Conservation (phyloP, 2,329 filamentous ascomycete genomes). For the Leptographium wingfieldii region DNA sequence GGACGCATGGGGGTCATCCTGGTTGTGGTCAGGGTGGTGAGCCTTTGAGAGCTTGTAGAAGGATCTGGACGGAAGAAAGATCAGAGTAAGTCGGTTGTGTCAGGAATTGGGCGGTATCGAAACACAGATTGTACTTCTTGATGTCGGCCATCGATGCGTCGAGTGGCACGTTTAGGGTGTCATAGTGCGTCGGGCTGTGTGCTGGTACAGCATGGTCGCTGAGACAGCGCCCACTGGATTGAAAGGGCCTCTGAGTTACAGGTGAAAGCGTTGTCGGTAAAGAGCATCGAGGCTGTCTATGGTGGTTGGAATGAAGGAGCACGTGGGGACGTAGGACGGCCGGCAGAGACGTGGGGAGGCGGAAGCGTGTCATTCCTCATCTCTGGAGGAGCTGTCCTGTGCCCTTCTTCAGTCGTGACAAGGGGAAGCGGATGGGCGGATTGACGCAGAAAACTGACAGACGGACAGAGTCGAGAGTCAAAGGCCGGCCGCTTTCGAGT, state of each 20-base stretch:
- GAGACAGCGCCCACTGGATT: conserved; percentile 17
- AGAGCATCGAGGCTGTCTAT: not conserved
- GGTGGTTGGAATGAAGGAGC: conserved; percentile 4
- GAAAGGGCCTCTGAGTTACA: conserved; percentile 12
- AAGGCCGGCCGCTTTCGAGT: not conserved
- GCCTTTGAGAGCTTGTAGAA: conserved; percentile 88
- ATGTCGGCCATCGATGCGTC: conserved; percentile 64
- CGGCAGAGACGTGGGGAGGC: conserved; percentile 17
- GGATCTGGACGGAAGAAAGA: conserved; percentile 28
- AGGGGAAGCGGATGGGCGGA: not conserved
- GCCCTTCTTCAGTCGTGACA: not conserved
- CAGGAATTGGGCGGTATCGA: not conserved
- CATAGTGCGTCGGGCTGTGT: conserved; percentile 57
- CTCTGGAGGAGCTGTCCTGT: conserved; percentile 12
- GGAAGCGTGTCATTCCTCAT: conserved; percentile 53
- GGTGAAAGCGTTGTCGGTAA: not conserved
- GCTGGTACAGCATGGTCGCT: conserved; percentile 14
- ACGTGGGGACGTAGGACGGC: conserved; percentile 10
- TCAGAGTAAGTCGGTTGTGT: not conserved
- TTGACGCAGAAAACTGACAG: not conserved
- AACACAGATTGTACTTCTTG: conserved; percentile 50
- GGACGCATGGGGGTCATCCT: conserved; percentile 55
- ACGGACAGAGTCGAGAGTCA: not conserved
- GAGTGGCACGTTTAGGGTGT: conserved; percentile 59
- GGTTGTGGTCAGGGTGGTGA: conserved; percentile 90